Base-by-base conservation (phyloP, 2,329 filamentous ascomycete species). In the Chrysoporthe deuterocubensis region DNA sequence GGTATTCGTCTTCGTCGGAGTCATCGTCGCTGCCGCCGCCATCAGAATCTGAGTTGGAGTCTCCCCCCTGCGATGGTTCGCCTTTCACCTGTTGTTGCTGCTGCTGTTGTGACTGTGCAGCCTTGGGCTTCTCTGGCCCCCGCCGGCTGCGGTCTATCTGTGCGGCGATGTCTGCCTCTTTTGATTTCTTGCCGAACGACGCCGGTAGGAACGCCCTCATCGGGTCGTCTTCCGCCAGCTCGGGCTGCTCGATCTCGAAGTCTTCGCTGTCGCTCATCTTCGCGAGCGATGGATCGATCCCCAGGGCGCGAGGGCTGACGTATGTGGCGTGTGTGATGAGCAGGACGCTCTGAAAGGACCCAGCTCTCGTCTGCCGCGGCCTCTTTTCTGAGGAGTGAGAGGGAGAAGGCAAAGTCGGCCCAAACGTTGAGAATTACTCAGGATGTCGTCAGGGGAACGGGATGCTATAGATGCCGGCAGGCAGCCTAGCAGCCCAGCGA, bases 91-190 rank as follows among this genome's bases (percentile, higher is more conserved):
- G 75, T 64, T 34, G 40, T 50, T 65, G 63, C 67, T 75, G 71
- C 71, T 81, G 75, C 56, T 34, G 40, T 50, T 65, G 63, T 65
- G 58, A 21, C 44, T 59, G 63, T 65, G 58, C 46, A 61, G 71
- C 76, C 66, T 75, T 73, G 59, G 77, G 71, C 76, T 77, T 76
- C 64, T 81, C 79, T 52, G 83, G 81, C 63, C 81, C 79, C 76
- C 94, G 86, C 76, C 91, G 92, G 73, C 90, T 92, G 73, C 89
- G 87, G 74, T 95, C 89, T 72, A 98, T 91, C 79, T 97, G 94
- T 67, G 90, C 90, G 64, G 89, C 87, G 71, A 95, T 84, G 78
- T 97, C 89, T 73, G 92, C 83, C 71, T 90, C 87, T 73, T 88
- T 90, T 48, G 89, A 85, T 77, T 92, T 91, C 78, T 95, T 97